Evolutionary conservation across 352 stramenopile species (phyloP), one percentile per base, ranked within the genome.

Genomic region (Bremia lactucae): DNA sequence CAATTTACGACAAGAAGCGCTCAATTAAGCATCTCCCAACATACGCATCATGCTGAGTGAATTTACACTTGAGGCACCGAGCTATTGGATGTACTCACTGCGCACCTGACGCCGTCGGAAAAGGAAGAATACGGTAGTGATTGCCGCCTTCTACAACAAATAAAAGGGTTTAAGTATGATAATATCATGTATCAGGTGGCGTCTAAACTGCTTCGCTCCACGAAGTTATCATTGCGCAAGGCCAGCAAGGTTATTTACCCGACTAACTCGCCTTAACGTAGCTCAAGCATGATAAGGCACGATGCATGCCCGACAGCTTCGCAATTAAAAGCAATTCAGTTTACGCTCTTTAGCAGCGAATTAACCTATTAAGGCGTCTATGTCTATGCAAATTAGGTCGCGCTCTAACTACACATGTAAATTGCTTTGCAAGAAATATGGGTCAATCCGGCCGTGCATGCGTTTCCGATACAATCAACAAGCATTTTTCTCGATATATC

Each of bases 61-160:
- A 2, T 77, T 65, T 8, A 68, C 69, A 3, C 55, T 53, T 2
- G 60, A 72, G 13, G 55, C 79, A 2, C 57, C 59, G 29, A 43
- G 62, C 5, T 52, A 81, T 22, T 88, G 76, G 76, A 74, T 85
- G 16, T 49, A 59, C 20, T 73, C 76, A 15, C 63, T 87, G 19
- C 68, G 77, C 35, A 81, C 74, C 16, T 88, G 76, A 73, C 71
- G 73, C 23, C 72, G 76, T 25, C 68, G 72, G 42, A 87, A 85
- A 46, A 87, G 76, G 76, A 68, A 70, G 28, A 72, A 88, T 24
- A 68, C 70, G 34, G 49, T 70, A 5, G 56, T 81, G 16, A 76
- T 88, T 40, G 41, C 60, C 14, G 72, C 66, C 23, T 63, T 55
- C 34, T 71, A 83, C 2, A 72, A 88, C 52, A 73, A 88, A 42